These are phyloP conservation scores for Nannochloropsis oceanica DNA, from an alignment of 108 stramenopile species.

Conservation along the genomic window DNA sequence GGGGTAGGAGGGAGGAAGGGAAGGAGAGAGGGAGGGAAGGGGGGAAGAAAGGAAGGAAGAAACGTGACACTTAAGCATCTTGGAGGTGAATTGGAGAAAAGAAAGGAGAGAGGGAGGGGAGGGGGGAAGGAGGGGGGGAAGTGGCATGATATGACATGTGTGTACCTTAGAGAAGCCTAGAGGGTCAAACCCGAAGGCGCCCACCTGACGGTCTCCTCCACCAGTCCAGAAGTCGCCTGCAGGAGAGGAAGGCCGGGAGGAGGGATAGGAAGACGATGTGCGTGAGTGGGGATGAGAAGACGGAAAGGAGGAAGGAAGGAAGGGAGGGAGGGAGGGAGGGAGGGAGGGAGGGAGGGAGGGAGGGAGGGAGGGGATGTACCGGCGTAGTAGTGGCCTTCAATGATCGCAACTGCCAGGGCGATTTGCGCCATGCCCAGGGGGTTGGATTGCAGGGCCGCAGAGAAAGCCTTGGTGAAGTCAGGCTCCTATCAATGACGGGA, in stretches of 20 bases:
- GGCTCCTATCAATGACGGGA: neutral
- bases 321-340: constrained; percentile 2
- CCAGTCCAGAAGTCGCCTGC: constrained; percentile 21
- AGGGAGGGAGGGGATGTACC: neutral
- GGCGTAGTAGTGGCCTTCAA: constrained; percentile 9
- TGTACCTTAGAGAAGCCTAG: too few relatives aligned
- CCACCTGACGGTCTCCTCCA: constrained; percentile 20
- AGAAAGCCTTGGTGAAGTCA: neutral
- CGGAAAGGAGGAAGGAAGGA: neutral
- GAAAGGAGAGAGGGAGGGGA: neutral
- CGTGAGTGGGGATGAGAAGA: neutral
- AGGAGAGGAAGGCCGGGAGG: neutral
- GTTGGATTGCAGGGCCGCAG: neutral
- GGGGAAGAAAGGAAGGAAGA: neutral
- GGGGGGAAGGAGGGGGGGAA: neutral
- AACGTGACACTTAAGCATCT: neutral
- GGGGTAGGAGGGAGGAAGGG: neutral
- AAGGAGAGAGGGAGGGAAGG: neutral
- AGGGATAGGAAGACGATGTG: neutral
- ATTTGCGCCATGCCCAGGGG: neutral
- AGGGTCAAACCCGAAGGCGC: constrained; percentile 73
- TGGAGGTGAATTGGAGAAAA: neutral
- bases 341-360: neutral
- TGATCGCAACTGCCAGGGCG: neutral
- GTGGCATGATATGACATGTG: too few relatives aligned